Base-by-base conservation (phyloP, 805 yeast species). In the Candida ortonii region DNA sequence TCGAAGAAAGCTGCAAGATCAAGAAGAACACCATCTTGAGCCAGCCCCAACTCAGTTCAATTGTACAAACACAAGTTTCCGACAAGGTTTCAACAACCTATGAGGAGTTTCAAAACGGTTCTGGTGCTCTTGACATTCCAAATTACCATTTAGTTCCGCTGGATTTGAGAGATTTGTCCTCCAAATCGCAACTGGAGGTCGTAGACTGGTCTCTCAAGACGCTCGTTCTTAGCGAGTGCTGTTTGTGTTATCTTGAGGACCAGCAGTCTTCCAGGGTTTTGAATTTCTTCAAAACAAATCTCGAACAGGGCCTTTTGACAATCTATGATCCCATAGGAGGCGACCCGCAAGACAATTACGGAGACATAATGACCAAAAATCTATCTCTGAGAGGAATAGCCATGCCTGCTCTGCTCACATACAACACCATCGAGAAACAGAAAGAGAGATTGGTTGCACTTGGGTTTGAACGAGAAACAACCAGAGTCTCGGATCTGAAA, bases 261-360 rank as follows among this genome's bases (percentile, higher is more conserved):
- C 61, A 61, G 9, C 71, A 70, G 15, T 70, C 81, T 16, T 50
- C 57, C 20, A 29, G 47, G 2, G 68, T 80, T 3, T 41, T 84
- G 4, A 33, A 51, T 2, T 70, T 67, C 49, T 70, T 80, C 60
- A 49, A 46, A 4, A 28, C 40, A 0, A 20, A 30, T n/a, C 49
- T 71, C 21, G 6, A 30, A 1, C 15, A 26, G 26, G 51, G 59
- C 34, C 31, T 57, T 15, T 44, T 77, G 14, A 51, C 76, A 4
- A 59, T 82, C 5, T 84, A 84, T 55, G 94, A 84, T 40, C 94
- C 94, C 2, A 70, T 83, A 56, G 71, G 73, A 7, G 68, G 79
- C 5, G 57, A 30, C 19, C 13, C 33, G 3, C 32, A 43, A 8
- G 84, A 76, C 48, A 61, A 70, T 26, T 84, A 83, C 58, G 93